These are phyloP conservation scores for Penicillium sp. DNA, from an alignment of 2,329 filamentous ascomycete genomes.

Conservation along the genomic window DNA sequence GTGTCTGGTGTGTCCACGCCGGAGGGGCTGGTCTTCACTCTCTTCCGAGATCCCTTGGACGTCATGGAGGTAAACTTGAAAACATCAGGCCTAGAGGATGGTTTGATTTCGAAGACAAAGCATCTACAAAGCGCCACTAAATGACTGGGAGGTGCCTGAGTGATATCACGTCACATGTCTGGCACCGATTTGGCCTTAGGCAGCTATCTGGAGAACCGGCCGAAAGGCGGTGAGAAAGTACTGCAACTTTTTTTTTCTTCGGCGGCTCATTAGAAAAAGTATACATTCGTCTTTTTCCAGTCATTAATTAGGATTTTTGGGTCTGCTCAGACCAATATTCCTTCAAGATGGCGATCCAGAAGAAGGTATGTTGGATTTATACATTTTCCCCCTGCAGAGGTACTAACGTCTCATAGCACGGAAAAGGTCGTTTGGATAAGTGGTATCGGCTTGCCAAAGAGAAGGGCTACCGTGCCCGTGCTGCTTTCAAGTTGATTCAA, in stretches of 20 bases:
- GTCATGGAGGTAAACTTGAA: constrained; percentile 36
- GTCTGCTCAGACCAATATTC: constrained; percentile 27
- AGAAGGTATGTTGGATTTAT: constrained; percentile 62
- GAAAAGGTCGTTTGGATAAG: constrained; percentile 97
- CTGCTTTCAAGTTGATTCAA: constrained; percentile 97
- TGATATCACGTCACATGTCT: constrained; percentile 40
- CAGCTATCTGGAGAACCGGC: constrained; percentile 11
- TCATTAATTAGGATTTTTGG: constrained; percentile 20
- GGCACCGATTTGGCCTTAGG: constrained; percentile 31
- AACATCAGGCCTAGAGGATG: constrained; percentile 34
- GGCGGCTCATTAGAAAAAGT: constrained; percentile 13
- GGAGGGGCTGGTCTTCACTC: constrained; percentile 43
- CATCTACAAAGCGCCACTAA: constrained; percentile 20
- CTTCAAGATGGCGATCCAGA: constrained; percentile 83
- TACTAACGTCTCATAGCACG: constrained; percentile 60
- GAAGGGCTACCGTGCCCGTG: constrained; percentile 93
- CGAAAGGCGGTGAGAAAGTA: constrained; percentile 29
- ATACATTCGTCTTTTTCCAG: constrained; percentile 18
- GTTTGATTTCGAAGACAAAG: constrained; percentile 8
- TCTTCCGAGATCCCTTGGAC: constrained; percentile 46
- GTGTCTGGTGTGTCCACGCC: constrained; percentile 33
- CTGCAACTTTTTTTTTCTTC: constrained; percentile 25
- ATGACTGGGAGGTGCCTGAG: constrained; percentile 14
- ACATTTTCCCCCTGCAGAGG: neutral
- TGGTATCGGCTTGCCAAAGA: constrained; percentile 99